Evolutionary conservation across 1,284 basidiomycete genomes (phyloP).

Genomic region (Sanghuangporus weigelae): DNA sequence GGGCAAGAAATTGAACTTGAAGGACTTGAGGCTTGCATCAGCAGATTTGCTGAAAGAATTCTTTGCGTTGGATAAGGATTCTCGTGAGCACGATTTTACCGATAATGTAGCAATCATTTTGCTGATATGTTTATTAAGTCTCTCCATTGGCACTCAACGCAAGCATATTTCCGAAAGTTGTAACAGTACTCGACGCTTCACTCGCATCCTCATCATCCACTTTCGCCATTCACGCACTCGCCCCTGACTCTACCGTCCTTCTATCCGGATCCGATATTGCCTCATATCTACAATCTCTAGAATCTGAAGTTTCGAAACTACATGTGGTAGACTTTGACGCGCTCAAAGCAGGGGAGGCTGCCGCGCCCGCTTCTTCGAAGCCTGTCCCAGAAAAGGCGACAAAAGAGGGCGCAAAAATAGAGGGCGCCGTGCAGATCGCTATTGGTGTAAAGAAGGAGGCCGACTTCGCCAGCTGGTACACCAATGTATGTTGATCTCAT

Average conservation of each 20-base stretch:
- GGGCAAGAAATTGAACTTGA: conserved; percentile 80
- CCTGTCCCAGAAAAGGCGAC: conserved; percentile 17
- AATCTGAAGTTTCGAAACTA: conserved; percentile 53
- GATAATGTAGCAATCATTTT: background rate
- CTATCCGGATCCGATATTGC: conserved; percentile 72
- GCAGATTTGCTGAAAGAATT: conserved; percentile 87
- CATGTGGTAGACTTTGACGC: conserved; percentile 72
- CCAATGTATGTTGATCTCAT: conserved; percentile 57
- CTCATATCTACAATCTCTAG: conserved; percentile 67
- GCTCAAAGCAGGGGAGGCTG: conserved; percentile 44
- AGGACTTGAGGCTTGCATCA: conserved; percentile 85
- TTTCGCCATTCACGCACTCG: conserved; percentile 74
- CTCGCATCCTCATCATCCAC: conserved; percentile 57
- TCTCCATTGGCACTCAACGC: conserved; percentile 72
- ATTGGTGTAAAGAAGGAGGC: conserved; percentile 94
- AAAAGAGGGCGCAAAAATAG: conserved; percentile 74
- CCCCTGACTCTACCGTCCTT: conserved; percentile 69
- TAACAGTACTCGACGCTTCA: conserved; percentile 74
- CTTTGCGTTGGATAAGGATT: conserved; percentile 82
- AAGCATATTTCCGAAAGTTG: conserved; percentile 70
- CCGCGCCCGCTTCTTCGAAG: conserved; percentile 22
- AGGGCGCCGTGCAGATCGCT: conserved; percentile 86
- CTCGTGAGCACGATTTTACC: conserved; percentile 48
- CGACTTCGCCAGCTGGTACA: conserved; percentile 93
- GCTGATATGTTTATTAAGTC: conserved; percentile 39